Evolutionary conservation across 805 yeast species (phyloP).

Genomic region (Saturnispora mendoncae): DNA sequence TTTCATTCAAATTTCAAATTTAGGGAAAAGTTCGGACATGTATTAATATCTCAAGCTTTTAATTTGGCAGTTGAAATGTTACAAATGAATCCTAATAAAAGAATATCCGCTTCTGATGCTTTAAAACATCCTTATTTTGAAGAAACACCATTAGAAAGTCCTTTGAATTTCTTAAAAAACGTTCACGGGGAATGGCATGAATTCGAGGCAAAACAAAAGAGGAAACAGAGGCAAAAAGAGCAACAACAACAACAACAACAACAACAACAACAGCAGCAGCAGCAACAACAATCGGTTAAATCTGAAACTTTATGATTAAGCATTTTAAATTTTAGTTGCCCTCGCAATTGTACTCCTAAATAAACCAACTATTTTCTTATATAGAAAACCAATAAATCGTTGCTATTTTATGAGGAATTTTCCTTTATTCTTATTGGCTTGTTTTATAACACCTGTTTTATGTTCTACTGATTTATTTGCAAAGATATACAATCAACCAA

Average conservation of each 20-base stretch:
- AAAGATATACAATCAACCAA: background rate
- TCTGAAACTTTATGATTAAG: background rate
- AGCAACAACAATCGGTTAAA: background rate
- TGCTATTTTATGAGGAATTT: too few species aligned
- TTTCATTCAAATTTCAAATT: conserved; percentile 32
- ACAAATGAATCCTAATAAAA: conserved; percentile 54
- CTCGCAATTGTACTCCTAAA: background rate
- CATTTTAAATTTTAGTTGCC: background rate
- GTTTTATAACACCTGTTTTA: background rate
- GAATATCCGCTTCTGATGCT: conserved; percentile 66
- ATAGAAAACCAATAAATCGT: too few species aligned
- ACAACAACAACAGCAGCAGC: conserved; percentile 30
- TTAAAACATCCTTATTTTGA: conserved; percentile 61
- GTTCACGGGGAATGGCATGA: conserved; percentile 92
- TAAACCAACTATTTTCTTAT: too few species aligned
- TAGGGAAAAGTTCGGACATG: conserved; percentile 31
- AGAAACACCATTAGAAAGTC: conserved; percentile 58
- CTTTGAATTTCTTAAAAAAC: conserved; percentile 45
- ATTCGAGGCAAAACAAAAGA: conserved; percentile 80
- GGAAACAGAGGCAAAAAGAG: conserved; percentile 32
- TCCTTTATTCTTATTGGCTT: too few species aligned
- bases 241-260: conserved; percentile 37
- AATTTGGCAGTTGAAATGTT: conserved; percentile 59
- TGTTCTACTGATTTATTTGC: background rate
- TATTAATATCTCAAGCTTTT: conserved; percentile 44